A percentile compares a stretch with the other conserved stretches of the same genome.
Evolutionary conservation across 192 early-diverging fungal genomes (phyloP).

Genomic region (Physocladia obscura): DNA sequence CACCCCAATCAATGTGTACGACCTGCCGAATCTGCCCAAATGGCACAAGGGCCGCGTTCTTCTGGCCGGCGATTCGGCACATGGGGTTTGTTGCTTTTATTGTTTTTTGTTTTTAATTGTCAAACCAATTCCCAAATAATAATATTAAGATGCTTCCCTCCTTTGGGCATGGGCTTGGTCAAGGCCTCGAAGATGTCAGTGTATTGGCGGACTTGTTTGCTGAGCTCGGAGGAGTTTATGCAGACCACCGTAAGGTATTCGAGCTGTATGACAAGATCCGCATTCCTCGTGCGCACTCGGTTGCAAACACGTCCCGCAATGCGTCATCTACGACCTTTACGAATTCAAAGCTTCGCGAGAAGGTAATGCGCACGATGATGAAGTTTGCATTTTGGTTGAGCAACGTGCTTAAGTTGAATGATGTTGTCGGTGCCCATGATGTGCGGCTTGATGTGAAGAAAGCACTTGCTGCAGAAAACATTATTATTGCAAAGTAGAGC

Average conservation of each 20-base stretch:
- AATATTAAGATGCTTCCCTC: conserved; percentile 29
- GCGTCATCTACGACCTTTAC: not conserved
- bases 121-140: no score
- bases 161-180: conserved; percentile 23
- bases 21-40: not conserved
- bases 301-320: not conserved
- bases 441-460: not conserved
- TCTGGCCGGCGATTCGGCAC: conserved; percentile 20
- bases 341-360: not conserved
- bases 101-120: no score
- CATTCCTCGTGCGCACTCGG: not conserved
- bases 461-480: not conserved
- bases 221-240: not conserved
- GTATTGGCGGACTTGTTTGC: conserved; percentile 18
- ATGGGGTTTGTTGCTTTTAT: conserved; percentile 23
- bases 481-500: no score
- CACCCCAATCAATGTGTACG: conserved; percentile 9
- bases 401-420: not conserved
- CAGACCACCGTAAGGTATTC: not conserved
- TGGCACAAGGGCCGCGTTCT: conserved; percentile 13
- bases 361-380: not conserved
- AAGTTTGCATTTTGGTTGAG: not conserved
- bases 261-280: not conserved
- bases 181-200: conserved; percentile 29
- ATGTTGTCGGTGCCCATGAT: not conserved